Evolutionary conservation across 345 rosid genomes (phyloP).

Genomic region (sweet orange (Citrus sinensis)): DVS_A1.0 CM039163.1:42402001-42402500

Average conservation of each 20-base stretch:
- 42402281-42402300: constrained; percentile 46
- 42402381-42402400: constrained; percentile 42
- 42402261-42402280: constrained; percentile 37
- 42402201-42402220: constrained; percentile 56
- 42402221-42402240: constrained; percentile 35
- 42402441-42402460: constrained; percentile 31
- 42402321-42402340: constrained; percentile 34
- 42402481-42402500: constrained; percentile 50
- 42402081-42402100: constrained; percentile 39
- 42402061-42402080: constrained; percentile 55
- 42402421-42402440: constrained; percentile 45
- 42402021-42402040: constrained; percentile 43
- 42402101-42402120: constrained; percentile 40
- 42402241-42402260: constrained; percentile 39
- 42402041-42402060: constrained; percentile 50
- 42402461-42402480: constrained; percentile 55
- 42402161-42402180: constrained; percentile 34
- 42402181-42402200: constrained; percentile 45
- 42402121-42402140: constrained; percentile 68
- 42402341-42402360: constrained; percentile 51
- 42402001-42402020: constrained; percentile 41
- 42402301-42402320: constrained; percentile 31
- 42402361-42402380: constrained; percentile 37
- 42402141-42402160: constrained; percentile 51
- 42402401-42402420: constrained; percentile 47